Percentiles rank a stretch among this genome's conserved stretches.
These are phyloP conservation scores for Eutrema heterophyllum DNA, from an alignment of 345 rosid species.

Conservation along the genomic window DNA sequence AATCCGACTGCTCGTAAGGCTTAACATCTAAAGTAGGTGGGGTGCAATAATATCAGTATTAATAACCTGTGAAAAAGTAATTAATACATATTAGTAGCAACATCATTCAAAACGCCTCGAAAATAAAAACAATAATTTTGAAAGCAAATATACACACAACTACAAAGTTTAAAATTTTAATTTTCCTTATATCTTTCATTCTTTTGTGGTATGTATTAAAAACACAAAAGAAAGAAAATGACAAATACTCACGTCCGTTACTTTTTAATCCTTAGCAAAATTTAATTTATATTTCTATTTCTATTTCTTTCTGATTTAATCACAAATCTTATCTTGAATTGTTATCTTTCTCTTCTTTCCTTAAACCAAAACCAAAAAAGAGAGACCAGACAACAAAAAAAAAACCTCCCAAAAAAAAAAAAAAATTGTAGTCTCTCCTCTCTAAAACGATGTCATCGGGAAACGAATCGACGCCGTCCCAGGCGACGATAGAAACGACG, in stretches of 20 bases:
- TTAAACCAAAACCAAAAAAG: conserved; percentile 30
- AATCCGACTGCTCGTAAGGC: conserved; percentile 22
- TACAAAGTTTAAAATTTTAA: neutral
- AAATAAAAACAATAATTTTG: conserved; percentile 11
- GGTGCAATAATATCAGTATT: conserved; percentile 26
- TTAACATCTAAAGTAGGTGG: conserved; percentile 25
- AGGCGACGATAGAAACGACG: conserved; percentile 34
- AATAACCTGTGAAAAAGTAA: conserved; percentile 22
- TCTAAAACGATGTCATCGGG: conserved; percentile 36
- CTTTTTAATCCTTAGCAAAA: conserved; percentile 38
- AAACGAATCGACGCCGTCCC: conserved; percentile 31
- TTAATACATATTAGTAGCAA: conserved; percentile 22
- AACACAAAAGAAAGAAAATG: conserved; percentile 40
- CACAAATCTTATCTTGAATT: conserved; percentile 37
- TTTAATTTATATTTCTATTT: conserved; percentile 22
- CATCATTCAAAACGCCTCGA: conserved; percentile 35
- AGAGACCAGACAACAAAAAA: conserved; percentile 16
- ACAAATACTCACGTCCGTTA: conserved; percentile 68
- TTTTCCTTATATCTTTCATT: neutral
- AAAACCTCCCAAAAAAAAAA: neutral
- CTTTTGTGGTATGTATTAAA: conserved; percentile 18
- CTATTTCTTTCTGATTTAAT: conserved; percentile 34
- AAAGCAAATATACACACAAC: conserved; percentile 2
- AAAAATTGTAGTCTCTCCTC: neutral
- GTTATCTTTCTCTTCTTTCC: conserved; percentile 25